These are phyloP conservation scores for Sphaerulina vaccinii DNA, from an alignment of 2,329 filamentous ascomycete genomes.

Conservation along the genomic window DNA sequence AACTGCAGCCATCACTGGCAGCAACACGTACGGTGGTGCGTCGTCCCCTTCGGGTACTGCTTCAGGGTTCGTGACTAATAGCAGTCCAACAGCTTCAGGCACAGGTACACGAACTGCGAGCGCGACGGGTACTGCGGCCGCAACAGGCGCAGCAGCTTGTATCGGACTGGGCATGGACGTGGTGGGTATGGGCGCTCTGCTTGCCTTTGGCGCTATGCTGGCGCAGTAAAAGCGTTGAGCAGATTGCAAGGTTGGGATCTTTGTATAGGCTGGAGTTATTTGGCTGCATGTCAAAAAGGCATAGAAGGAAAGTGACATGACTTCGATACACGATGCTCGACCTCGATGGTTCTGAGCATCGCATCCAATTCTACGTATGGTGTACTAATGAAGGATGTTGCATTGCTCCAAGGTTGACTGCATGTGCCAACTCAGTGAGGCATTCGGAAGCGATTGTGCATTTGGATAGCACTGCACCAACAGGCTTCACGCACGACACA, in stretches of 20 bases:
- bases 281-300: background rate
- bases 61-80: conserved; percentile 12
- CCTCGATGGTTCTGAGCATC: background rate
- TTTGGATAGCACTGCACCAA: too few relatives aligned
- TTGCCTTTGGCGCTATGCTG: conserved; percentile 31
- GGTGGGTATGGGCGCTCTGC: conserved; percentile 27
- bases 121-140: conserved; percentile 9
- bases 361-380: background rate
- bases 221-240: conserved; percentile 15
- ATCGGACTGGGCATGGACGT: conserved; percentile 28
- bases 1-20: conserved; percentile 12
- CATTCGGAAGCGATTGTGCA: too few relatives aligned
- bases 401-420: background rate
- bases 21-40: conserved; percentile 11
- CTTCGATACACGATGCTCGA: background rate
- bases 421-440: too few relatives aligned
- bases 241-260: background rate
- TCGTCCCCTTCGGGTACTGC: conserved; percentile 8
- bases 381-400: background rate
- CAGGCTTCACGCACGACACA: too few relatives aligned
- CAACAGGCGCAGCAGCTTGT: conserved; percentile 25
- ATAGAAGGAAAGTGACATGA: background rate
- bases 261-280: background rate
- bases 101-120: conserved; percentile 13
- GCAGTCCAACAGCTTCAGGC: background rate